phyloP scores from a whole-genome alignment of 257 asterid species.

The Lithospermum erythrorhizon region DNA sequence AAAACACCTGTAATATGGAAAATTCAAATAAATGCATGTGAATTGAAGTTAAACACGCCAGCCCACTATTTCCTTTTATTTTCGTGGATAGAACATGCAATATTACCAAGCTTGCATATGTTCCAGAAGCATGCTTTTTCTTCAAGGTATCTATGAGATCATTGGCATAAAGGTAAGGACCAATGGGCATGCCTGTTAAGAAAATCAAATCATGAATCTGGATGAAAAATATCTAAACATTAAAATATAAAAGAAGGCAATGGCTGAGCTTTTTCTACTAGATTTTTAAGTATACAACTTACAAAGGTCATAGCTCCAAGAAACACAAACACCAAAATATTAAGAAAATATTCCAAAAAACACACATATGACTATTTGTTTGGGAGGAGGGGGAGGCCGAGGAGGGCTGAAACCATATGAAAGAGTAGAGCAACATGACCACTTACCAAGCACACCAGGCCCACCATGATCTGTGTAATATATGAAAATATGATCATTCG shows the following conservation, averaged over 20 bases:
- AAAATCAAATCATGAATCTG: neutral
- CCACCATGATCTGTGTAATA: slow-evolving; percentile 94
- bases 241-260: too few species aligned
- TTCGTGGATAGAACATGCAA: neutral
- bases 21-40: too few species aligned
- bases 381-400: too few species aligned
- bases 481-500: slow-evolving; percentile 77
- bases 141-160: slow-evolving; percentile 49
- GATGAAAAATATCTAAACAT: neutral
- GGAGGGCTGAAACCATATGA: neutral
- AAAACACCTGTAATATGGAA: slow-evolving; percentile 51
- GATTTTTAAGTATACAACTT: too few species aligned
- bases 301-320: too few species aligned
- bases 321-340: too few species aligned
- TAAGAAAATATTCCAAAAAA: too few species aligned
- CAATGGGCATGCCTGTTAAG: slow-evolving; percentile 66
- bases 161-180: slow-evolving; percentile 66
- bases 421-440: neutral
- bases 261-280: too few species aligned
- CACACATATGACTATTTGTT: too few species aligned
- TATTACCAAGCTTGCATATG: slow-evolving; percentile 79
- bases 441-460: slow-evolving; percentile 90
- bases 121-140: slow-evolving; percentile 72
- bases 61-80: neutral
- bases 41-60: neutral